Evolutionary conservation across 148 eudicot genomes (phyloP).

Genomic region (Camellia sinensis): DNA sequence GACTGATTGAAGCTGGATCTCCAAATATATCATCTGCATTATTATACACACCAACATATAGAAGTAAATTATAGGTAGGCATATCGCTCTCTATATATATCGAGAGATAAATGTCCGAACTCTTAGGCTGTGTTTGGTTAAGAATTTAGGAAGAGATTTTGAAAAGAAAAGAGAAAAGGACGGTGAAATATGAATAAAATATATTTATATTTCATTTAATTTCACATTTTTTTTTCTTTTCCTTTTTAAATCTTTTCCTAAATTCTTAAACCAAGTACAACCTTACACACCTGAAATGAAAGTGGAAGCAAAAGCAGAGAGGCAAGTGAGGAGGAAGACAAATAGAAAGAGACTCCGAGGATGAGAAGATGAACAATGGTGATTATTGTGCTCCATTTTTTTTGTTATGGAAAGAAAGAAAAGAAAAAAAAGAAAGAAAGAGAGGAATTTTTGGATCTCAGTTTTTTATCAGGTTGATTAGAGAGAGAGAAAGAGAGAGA

Average conservation of each 20-base stretch:
- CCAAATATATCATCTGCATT: conserved; percentile 35
- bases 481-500: conserved; percentile 2
- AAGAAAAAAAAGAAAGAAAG: not conserved
- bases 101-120: not conserved
- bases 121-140: no score
- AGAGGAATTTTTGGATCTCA: not conserved
- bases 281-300: conserved; percentile 27
- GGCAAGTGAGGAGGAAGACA: not conserved
- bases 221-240: no score
- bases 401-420: no score
- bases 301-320: conserved; percentile 28
- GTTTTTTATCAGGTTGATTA: not conserved
- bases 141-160: no score
- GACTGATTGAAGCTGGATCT: conserved; percentile 31
- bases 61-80: not conserved
- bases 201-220: no score
- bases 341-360: not conserved
- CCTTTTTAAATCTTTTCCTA: no score
- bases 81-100: not conserved
- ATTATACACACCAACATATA: not conserved
- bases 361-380: not conserved
- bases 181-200: no score
- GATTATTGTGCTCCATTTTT: conserved; percentile 3
- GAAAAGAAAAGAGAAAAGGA: no score
- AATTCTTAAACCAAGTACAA: no score